Conservation (phyloP, 1,284 basidiomycete species). For the Ceratorhiza oryzae-sativae region DNA sequence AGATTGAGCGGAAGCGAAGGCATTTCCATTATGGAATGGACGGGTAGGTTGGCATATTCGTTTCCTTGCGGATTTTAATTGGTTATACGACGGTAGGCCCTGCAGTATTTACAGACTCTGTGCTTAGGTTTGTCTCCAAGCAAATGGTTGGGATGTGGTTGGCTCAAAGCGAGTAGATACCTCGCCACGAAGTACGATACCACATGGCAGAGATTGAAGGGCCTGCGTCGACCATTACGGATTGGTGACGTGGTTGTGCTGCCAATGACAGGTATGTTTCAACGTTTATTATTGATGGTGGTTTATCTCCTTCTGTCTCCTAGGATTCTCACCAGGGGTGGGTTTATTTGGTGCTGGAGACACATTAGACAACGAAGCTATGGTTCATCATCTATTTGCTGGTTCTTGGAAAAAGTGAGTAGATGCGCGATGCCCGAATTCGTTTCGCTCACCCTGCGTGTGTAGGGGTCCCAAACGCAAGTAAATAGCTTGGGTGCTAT, state of each 20-base stretch:
- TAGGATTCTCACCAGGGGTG: slow-evolving; percentile 44
- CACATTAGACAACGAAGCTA: slow-evolving; percentile 40
- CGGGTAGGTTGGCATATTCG: slow-evolving; percentile 46
- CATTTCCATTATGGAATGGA: slow-evolving; percentile 53
- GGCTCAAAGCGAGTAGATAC: slow-evolving; percentile 45
- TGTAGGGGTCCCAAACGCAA: neutral
- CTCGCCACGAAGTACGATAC: slow-evolving; percentile 50
- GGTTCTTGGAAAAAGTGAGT: slow-evolving; percentile 40
- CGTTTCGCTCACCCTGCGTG: neutral
- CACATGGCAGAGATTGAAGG: slow-evolving; percentile 51
- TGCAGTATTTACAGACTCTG: slow-evolving; percentile 49
- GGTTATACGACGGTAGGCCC: slow-evolving; percentile 37
- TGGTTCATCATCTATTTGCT: slow-evolving; percentile 43
- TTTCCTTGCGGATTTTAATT: neutral
- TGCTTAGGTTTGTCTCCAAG: slow-evolving; percentile 46
- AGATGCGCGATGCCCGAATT: neutral
- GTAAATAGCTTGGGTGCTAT: neutral
- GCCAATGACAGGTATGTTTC: slow-evolving; percentile 47
- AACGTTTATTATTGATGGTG: neutral
- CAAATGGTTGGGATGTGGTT: neutral
- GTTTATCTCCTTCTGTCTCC: neutral
- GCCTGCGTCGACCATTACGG: slow-evolving; percentile 49
- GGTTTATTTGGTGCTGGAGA: slow-evolving; percentile 43
- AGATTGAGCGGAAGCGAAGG: slow-evolving; percentile 39
- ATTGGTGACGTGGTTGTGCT: slow-evolving; percentile 52